Percentiles rank a stretch among this genome's conserved stretches.
phyloP scores from a whole-genome alignment of 345 rosid genomes.

The Dimocarpus longan region DNA sequence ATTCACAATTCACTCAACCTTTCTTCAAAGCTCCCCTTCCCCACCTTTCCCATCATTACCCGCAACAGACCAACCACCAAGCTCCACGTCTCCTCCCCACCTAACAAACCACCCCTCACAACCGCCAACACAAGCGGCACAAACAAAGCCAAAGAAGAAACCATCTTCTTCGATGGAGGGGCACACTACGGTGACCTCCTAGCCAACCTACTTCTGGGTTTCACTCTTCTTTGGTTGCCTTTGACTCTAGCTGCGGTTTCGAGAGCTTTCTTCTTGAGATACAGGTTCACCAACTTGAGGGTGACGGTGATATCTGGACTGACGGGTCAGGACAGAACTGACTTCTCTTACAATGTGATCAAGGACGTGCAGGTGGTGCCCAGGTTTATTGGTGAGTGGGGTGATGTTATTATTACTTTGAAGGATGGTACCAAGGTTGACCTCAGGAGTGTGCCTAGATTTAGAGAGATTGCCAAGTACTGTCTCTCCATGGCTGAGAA shows the following conservation, averaged over 20 bases:
- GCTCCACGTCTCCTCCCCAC: constrained; percentile 55
- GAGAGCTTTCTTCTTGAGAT: constrained; percentile 74
- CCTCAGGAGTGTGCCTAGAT: constrained; percentile 85
- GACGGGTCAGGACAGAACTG: constrained; percentile 82
- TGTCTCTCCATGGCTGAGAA: constrained; percentile 76
- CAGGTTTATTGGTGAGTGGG: constrained; percentile 92
- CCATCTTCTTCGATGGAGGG: constrained; percentile 82
- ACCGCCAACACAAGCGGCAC: not conserved
- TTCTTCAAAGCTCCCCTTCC: constrained; percentile 27
- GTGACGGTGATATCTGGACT: constrained; percentile 91
- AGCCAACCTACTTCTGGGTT: constrained; percentile 78
- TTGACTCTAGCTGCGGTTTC: constrained; percentile 89
- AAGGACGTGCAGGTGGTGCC: constrained; percentile 94
- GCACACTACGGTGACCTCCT: constrained; percentile 93
- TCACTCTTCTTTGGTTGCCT: constrained; percentile 91
- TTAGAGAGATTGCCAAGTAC: constrained; percentile 83
- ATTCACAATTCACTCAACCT: constrained; percentile 23
- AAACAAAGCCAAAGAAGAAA: constrained; percentile 57
- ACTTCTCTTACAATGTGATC: constrained; percentile 86
- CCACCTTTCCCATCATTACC: constrained; percentile 13
- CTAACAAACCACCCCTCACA: constrained; percentile 42
- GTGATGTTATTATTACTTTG: constrained; percentile 79
- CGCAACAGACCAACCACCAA: constrained; percentile 35
- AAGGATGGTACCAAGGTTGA: constrained; percentile 83
- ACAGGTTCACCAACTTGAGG: constrained; percentile 90